phyloP scores from a whole-genome alignment of 495 filamentous ascomycete species.

The Chaetomidium leptoderma region DNA sequence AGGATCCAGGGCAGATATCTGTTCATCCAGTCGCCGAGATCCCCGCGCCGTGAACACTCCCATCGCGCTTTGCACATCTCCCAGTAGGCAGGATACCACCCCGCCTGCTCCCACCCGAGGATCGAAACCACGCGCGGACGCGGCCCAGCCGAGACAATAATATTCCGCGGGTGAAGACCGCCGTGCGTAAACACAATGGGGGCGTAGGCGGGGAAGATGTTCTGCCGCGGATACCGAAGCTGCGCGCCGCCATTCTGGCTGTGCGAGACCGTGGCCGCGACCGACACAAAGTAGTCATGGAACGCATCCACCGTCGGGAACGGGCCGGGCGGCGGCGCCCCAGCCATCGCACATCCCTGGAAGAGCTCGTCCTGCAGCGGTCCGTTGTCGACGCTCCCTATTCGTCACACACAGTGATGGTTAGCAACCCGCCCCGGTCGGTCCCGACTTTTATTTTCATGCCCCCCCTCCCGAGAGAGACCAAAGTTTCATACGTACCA shows the following conservation, averaged over 20 bases:
- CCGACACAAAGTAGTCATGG: conserved; percentile 23
- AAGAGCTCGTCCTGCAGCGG: conserved; percentile 23
- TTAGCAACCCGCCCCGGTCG: neutral
- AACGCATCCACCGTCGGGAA: conserved; percentile 19
- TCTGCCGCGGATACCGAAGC: conserved; percentile 16
- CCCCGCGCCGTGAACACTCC: conserved; percentile 6
- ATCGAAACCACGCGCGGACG: conserved; percentile 37
- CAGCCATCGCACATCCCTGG: conserved; percentile 4
- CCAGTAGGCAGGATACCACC: conserved; percentile 49
- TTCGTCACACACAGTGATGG: no score
- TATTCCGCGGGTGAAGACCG: conserved; percentile 46
- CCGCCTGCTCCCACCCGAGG: conserved; percentile 48
- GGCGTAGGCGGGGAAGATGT: conserved; percentile 25
- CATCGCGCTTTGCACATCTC: conserved; percentile 42
- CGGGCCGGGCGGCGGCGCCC: conserved; percentile 11
- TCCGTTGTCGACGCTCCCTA: conserved; percentile 27
- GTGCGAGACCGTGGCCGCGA: conserved; percentile 15
- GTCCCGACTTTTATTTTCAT: neutral
- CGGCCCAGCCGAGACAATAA: conserved; percentile 34
- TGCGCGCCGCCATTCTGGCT: neutral
- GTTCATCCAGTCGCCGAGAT: conserved; percentile 8
- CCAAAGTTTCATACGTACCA: conserved; percentile 13
- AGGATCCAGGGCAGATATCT: conserved; percentile 16
- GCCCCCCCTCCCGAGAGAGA: neutral
- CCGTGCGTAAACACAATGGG: conserved; percentile 47